Evolutionary conservation across 129 eudicot species (phyloP).

Genomic region (Centrapalus pauciflorus): DNA sequence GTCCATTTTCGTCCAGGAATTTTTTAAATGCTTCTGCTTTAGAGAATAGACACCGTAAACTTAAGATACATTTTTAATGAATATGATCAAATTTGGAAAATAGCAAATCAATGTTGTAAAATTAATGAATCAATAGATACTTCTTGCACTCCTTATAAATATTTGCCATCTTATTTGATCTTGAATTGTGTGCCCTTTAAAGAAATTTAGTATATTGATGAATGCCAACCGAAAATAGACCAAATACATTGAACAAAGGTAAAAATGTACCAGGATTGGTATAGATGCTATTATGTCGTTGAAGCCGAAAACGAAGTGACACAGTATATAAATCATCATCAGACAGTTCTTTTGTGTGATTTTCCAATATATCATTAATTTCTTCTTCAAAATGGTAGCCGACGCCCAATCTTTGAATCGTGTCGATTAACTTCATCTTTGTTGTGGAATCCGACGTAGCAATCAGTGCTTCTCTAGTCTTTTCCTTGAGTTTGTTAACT

Average conservation of each 20-base stretch:
- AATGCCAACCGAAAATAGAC: too few species aligned
- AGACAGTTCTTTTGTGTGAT: background rate
- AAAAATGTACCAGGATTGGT: slow-evolving; percentile 36
- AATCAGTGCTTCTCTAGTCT: slow-evolving; percentile 14
- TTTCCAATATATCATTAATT: slow-evolving; percentile 13
- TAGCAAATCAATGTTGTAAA: too few species aligned
- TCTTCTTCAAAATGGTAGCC: slow-evolving; percentile 44
- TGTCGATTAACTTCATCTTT: slow-evolving; percentile 36
- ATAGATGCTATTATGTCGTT: slow-evolving; percentile 37
- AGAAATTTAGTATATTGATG: too few species aligned
- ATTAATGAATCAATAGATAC: too few species aligned
- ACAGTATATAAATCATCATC: slow-evolving; percentile 33
- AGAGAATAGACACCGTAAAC: too few species aligned
- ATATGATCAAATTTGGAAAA: too few species aligned
- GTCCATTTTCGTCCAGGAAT: slow-evolving; percentile 36
- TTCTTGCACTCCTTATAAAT: too few species aligned
- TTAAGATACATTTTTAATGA: too few species aligned
- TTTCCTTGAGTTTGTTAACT: slow-evolving; percentile 20
- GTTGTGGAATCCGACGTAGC: slow-evolving; percentile 15
- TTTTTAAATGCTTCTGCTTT: slow-evolving; percentile 28
- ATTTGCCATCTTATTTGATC: too few species aligned
- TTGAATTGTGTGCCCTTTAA: too few species aligned
- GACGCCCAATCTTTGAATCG: slow-evolving; percentile 49
- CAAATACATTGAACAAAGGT: too few species aligned
- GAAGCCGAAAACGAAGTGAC: slow-evolving; percentile 48